These are phyloP conservation scores for Chloris gayana DNA, from an alignment of 176 grass and related monocot species.

Conservation along the genomic window DNA sequence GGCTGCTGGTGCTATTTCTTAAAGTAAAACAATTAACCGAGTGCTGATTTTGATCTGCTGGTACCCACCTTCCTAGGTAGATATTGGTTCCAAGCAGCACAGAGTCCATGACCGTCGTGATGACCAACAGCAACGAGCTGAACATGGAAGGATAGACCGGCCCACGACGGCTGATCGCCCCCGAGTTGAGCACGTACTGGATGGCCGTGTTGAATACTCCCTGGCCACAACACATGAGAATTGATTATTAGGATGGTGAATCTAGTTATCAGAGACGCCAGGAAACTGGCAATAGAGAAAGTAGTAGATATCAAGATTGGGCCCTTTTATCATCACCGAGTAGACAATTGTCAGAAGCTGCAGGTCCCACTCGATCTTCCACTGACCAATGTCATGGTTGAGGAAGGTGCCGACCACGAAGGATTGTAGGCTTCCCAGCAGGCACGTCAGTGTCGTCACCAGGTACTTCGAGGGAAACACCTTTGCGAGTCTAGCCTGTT, in stretches of 20 bases:
- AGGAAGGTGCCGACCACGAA: not conserved
- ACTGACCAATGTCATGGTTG: slow-evolving; percentile 1
- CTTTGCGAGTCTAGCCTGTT: slow-evolving; percentile 35
- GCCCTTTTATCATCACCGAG: slow-evolving; percentile 30
- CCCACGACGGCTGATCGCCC: slow-evolving; percentile 30
- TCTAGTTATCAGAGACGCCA: too few relatives aligned
- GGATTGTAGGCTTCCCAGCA: slow-evolving; percentile 25
- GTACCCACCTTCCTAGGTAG: slow-evolving; percentile 34
- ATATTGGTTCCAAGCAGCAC: slow-evolving; percentile 26
- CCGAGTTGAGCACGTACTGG: slow-evolving; percentile 37
- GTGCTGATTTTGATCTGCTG: too few relatives aligned
- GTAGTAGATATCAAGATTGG: too few relatives aligned
- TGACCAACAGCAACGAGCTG: slow-evolving; percentile 42
- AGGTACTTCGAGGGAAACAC: slow-evolving; percentile 36
- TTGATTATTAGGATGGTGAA: too few relatives aligned
- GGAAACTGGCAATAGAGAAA: too few relatives aligned
- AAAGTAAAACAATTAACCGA: too few relatives aligned
- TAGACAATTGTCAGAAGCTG: slow-evolving; percentile 36
- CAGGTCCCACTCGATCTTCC: slow-evolving; percentile 50
- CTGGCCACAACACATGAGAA: not conserved
- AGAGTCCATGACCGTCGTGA: slow-evolving; percentile 12
- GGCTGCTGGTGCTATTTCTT: not conserved
- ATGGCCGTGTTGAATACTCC: slow-evolving; percentile 39
- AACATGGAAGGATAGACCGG: slow-evolving; percentile 53
- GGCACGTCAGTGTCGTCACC: slow-evolving; percentile 46